phyloP scores from a whole-genome alignment of 768 basidiomycete genomes.

The Pisolithus microcarpus region DNA sequence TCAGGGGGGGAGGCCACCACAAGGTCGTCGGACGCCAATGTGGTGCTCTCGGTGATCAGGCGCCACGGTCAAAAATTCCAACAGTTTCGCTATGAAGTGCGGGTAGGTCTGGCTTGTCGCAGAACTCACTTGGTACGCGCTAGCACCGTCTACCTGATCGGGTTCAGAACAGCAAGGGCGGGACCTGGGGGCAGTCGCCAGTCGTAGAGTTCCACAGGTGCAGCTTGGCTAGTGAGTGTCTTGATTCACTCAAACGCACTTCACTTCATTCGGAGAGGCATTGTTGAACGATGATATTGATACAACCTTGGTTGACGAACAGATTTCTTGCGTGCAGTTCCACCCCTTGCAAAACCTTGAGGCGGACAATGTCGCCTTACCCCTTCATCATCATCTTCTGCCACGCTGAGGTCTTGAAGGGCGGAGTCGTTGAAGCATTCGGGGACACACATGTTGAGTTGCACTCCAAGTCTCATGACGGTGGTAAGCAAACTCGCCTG shows the following conservation, averaged over 20 bases:
- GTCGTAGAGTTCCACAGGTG: background rate
- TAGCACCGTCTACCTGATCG: too few species aligned
- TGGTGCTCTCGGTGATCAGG: too few species aligned
- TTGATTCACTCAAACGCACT: constrained; percentile 5
- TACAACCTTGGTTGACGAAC: background rate
- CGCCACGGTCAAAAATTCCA: too few species aligned
- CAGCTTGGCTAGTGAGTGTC: constrained; percentile 7
- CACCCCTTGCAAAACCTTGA: background rate
- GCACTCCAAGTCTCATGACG: constrained; percentile 5
- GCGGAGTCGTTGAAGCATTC: constrained; percentile 1
- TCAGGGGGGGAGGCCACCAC: too few species aligned
- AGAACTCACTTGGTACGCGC: too few species aligned
- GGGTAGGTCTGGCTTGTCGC: too few species aligned
- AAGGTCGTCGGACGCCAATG: too few species aligned
- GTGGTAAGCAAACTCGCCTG: constrained; percentile 8
- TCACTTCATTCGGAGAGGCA: background rate
- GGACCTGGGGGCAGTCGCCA: too few species aligned
- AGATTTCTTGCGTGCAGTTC: background rate
- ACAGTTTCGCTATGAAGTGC: too few species aligned
- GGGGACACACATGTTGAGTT: constrained; percentile 8
- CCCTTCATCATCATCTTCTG: background rate
- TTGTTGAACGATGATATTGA: background rate
- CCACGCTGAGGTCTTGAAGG: constrained; percentile 4
- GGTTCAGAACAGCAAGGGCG: too few species aligned
- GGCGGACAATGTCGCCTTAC: background rate